phyloP scores from a whole-genome alignment of 2,329 filamentous ascomycete species.

The Monosporascus ibericus region DNA sequence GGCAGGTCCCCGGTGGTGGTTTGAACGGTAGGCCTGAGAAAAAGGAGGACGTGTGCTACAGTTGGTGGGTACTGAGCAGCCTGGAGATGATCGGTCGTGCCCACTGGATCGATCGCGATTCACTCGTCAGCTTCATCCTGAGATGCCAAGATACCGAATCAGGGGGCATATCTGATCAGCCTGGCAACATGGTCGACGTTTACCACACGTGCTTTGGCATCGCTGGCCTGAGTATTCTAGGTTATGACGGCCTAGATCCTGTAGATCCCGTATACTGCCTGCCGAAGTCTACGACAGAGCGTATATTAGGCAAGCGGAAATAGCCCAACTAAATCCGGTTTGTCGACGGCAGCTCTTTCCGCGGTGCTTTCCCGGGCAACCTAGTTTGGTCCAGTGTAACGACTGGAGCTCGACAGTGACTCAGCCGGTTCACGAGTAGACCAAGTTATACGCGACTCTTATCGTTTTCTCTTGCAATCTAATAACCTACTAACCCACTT shows the following conservation, averaged over 20 bases:
- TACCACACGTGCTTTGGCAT: slow-evolving; percentile 92
- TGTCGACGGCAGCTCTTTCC: slow-evolving; percentile 1
- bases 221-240: slow-evolving; percentile 79
- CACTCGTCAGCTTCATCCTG: slow-evolving; percentile 76
- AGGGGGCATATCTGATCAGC: slow-evolving; percentile 84
- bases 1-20: slow-evolving; percentile 80
- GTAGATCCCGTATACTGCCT: slow-evolving; percentile 88
- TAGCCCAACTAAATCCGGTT: slow-evolving; percentile 7
- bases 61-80: slow-evolving; percentile 96
- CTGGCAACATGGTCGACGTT: slow-evolving; percentile 93
- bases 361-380: not conserved
- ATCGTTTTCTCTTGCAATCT: slow-evolving; percentile 56
- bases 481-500: slow-evolving; percentile 55
- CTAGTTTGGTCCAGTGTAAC: not conserved
- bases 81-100: slow-evolving; percentile 80
- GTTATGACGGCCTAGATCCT: slow-evolving; percentile 67
- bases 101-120: slow-evolving; percentile 87
- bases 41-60: slow-evolving; percentile 94
- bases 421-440: slow-evolving; percentile 2
- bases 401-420: not conserved
- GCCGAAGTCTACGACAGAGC: slow-evolving; percentile 61
- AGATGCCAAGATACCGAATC: slow-evolving; percentile 78
- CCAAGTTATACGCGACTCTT: not conserved
- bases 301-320: slow-evolving; percentile 42
- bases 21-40: slow-evolving; percentile 95